A percentile compares a stretch with the other conserved stretches of the same genome.
Conservation (phyloP, 148 eudicot genomes). For the Rhododendron henanense region DNA sequence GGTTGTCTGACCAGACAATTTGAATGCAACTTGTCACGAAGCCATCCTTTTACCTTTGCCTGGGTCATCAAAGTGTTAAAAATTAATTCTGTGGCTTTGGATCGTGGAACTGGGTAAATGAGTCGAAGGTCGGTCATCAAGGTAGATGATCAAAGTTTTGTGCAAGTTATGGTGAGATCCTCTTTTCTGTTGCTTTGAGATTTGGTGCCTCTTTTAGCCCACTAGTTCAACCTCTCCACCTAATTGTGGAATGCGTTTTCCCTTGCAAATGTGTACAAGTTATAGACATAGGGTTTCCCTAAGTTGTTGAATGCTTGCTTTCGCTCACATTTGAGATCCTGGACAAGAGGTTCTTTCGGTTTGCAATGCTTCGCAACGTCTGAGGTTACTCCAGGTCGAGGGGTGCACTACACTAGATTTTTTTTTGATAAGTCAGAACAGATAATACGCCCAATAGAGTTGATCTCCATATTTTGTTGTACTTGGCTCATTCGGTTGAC, state of each 20-base stretch:
- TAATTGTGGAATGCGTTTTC: slow-evolving; percentile 5
- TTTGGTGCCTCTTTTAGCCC: slow-evolving; percentile 2
- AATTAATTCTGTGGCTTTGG: background rate
- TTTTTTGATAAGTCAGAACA: background rate
- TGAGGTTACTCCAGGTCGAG: background rate
- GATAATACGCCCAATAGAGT: slow-evolving; percentile 6
- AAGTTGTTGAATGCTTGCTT: slow-evolving; percentile 2
- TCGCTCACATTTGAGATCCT: slow-evolving; percentile 17
- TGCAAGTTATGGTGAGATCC: slow-evolving; percentile 4
- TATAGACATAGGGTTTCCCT: slow-evolving; percentile 14
- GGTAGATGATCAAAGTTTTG: background rate
- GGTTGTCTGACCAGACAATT: slow-evolving; percentile 26
- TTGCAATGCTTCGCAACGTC: background rate
- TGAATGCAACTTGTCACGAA: background rate
- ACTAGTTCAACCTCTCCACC: slow-evolving; percentile 6
- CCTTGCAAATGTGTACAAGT: slow-evolving; percentile 45
- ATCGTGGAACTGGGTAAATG: background rate
- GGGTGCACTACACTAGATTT: background rate
- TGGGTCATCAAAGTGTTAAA: background rate
- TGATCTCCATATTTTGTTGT: slow-evolving; percentile 27
- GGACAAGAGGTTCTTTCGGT: slow-evolving; percentile 10
- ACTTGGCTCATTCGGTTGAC: slow-evolving; percentile 5
- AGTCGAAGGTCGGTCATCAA: background rate
- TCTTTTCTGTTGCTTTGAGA: slow-evolving; percentile 10
- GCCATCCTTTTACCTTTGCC: background rate